A percentile compares a stretch with the other conserved stretches of the same genome.
Conservation (phyloP, 768 basidiomycete species). For the Lentinula guzmanii region DNA sequence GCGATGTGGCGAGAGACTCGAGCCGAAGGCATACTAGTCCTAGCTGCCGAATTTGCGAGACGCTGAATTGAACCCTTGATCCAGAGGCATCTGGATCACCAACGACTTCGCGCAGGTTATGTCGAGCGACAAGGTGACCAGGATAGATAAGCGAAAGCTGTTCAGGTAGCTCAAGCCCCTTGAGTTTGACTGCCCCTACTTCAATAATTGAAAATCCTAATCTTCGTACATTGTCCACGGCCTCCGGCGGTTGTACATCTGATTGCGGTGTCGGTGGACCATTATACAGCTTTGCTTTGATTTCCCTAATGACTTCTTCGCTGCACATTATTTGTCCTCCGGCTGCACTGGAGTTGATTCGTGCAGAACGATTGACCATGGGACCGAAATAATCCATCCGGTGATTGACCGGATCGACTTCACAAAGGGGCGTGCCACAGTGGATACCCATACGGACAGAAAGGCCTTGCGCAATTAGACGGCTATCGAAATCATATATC, state of each 20-base stretch:
- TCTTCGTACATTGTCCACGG: constrained; percentile 68
- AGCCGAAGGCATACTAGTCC: constrained; percentile 71
- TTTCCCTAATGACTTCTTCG: constrained; percentile 80
- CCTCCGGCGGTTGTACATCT: constrained; percentile 46
- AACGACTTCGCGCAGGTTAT: constrained; percentile 43
- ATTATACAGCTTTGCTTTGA: constrained; percentile 55
- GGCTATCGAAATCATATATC: constrained; percentile 59
- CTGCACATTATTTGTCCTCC: constrained; percentile 96
- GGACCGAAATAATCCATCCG: constrained; percentile 99
- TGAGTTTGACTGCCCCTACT: constrained; percentile 90
- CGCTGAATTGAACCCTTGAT: constrained; percentile 58
- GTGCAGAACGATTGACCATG: constrained; percentile 90
- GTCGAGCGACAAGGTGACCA: constrained; percentile 60
- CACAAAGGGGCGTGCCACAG: constrained; percentile 84
- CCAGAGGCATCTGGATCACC: constrained; percentile 27
- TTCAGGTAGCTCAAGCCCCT: constrained; percentile 92
- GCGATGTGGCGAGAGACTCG: constrained; percentile 64
- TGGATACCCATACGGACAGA: constrained; percentile 98
- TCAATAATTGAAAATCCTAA: constrained; percentile 64
- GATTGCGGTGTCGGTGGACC: constrained; percentile 60
- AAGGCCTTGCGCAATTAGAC: constrained; percentile 76
- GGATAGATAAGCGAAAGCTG: constrained; percentile 84
- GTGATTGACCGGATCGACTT: constrained; percentile 82
- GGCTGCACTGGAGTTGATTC: constrained; percentile 75
- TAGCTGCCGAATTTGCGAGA: constrained; percentile 71